Conservation (phyloP, 78 protist species). For the Acrasis kona region DNA sequence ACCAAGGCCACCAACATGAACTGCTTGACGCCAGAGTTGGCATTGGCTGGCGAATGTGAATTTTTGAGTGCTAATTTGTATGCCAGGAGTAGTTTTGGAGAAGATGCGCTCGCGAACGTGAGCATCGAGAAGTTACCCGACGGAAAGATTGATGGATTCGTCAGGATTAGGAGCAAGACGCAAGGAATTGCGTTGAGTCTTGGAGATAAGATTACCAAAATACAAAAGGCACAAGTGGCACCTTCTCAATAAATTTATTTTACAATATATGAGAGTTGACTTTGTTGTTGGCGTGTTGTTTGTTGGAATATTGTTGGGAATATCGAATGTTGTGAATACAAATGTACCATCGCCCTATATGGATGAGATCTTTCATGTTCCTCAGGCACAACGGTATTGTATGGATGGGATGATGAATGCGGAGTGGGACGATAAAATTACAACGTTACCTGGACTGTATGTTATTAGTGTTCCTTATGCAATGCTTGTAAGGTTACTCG, state of each 20-base stretch:
- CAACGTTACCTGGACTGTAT: not conserved
- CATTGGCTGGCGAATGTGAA: constrained; percentile 71
- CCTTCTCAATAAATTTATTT: too few relatives aligned
- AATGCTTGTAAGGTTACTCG: not conserved
- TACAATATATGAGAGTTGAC: too few relatives aligned
- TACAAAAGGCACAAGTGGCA: too few relatives aligned
- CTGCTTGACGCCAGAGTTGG: constrained; percentile 64
- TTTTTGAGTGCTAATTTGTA: constrained; percentile 90
- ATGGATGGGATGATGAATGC: not conserved
- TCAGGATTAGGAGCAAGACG: constrained; percentile 86
- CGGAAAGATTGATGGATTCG: constrained; percentile 67
- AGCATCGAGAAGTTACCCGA: constrained; percentile 52
- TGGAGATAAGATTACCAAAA: constrained; percentile 83
- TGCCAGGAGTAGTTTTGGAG: constrained; percentile 83
- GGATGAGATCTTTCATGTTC: not conserved
- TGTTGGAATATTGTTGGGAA: too few relatives aligned
- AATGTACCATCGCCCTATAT: not conserved
- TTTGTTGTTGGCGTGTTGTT: too few relatives aligned
- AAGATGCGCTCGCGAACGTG: constrained; percentile 89
- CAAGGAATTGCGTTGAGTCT: constrained; percentile 93
- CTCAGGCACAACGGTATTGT: not conserved
- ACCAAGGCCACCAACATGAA: constrained; percentile 79
- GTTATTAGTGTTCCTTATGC: not conserved
- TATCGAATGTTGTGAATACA: too few relatives aligned
- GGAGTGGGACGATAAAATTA: not conserved